Conservation (phyloP, 2,329 filamentous ascomycete species). For the Ascochyta lentis region DNA sequence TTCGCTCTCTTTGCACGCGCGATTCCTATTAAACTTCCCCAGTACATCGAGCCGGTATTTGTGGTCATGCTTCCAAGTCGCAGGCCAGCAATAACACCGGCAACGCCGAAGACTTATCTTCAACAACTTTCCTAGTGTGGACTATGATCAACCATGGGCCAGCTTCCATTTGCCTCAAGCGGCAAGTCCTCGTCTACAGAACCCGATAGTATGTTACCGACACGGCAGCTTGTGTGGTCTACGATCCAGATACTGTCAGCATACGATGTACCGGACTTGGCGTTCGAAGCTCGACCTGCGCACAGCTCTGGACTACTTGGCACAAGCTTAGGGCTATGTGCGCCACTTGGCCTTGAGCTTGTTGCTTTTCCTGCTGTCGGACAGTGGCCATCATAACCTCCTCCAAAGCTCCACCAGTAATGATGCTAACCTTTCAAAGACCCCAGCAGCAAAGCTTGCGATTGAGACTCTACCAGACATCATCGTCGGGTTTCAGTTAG, state of each 20-base stretch:
- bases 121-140: background rate
- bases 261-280: background rate
- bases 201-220: background rate
- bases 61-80: background rate
- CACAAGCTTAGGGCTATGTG: background rate
- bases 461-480: background rate
- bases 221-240: background rate
- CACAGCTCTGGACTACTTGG: constrained; percentile 7
- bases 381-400: background rate
- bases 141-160: background rate
- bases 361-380: background rate
- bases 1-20: background rate
- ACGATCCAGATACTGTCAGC: background rate
- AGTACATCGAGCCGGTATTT: background rate
- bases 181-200: background rate
- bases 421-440: background rate
- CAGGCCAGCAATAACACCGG: background rate
- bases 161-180: background rate
- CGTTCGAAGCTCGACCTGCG: background rate
- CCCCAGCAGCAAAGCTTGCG: constrained; percentile 1
- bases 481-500: background rate
- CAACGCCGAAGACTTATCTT: background rate
- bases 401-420: background rate
- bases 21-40: background rate
- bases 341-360: constrained; percentile 2